Evolutionary conservation across 2,329 filamentous ascomycete genomes (phyloP).

Genomic region (Aspergillus aculeatus): DNA sequence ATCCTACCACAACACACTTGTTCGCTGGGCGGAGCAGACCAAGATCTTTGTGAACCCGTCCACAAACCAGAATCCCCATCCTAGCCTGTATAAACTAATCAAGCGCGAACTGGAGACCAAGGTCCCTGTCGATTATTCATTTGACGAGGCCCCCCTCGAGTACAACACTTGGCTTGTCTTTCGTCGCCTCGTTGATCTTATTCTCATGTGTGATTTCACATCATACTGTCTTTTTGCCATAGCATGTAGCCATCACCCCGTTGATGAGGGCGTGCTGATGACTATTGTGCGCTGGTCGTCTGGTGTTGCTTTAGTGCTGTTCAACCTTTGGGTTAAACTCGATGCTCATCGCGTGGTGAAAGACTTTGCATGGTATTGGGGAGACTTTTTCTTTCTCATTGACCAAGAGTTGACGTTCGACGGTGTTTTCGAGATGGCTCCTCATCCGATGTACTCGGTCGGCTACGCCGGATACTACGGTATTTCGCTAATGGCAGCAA

Average conservation of each 20-base stretch:
- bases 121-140: slow-evolving; percentile 88
- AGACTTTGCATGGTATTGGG: slow-evolving; percentile 99
- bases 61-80: slow-evolving; percentile 77
- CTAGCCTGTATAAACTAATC: slow-evolving; percentile 77
- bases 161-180: slow-evolving; percentile 99
- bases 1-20: slow-evolving; percentile 81
- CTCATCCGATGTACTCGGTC: slow-evolving; percentile 98
- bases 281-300: slow-evolving; percentile 72
- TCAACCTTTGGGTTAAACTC: slow-evolving; percentile 98
- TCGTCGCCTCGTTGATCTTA: slow-evolving; percentile 89
- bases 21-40: slow-evolving; percentile 82
- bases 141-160: slow-evolving; percentile 89
- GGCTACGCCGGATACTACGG: slow-evolving; percentile 98
- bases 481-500: slow-evolving; percentile 96
- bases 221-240: slow-evolving; percentile 96
- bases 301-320: slow-evolving; percentile 76
- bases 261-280: slow-evolving; percentile 67
- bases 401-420: slow-evolving; percentile 98
- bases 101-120: slow-evolving; percentile 92
- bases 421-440: slow-evolving; percentile 97
- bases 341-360: slow-evolving; percentile 97
- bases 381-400: slow-evolving; percentile 97
- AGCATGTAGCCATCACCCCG: slow-evolving; percentile 75
- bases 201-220: slow-evolving; percentile 97
- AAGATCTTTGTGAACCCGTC: slow-evolving; percentile 81